Evolutionary conservation across 768 basidiomycete species (phyloP), one percentile per base, ranked within the genome.

Genomic region (Auricularia sp.): DNA sequence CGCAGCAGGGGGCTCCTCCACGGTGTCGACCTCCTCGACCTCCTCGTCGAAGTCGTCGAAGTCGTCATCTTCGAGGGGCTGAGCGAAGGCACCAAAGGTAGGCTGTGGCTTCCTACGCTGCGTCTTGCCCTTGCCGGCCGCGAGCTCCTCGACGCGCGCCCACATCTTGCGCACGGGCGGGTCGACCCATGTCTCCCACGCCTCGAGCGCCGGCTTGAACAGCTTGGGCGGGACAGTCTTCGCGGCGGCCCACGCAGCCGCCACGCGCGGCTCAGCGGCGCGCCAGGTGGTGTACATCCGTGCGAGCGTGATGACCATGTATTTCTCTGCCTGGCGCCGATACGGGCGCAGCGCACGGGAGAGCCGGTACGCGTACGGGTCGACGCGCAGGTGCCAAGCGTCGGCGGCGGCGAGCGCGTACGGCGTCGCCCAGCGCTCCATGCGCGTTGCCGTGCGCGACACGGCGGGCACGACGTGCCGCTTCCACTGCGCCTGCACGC

Each of bases 101-200:
- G 56, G 24, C 24, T 59, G 24, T 4, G 56, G 56, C 34, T 59
- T 59, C 47, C 47, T 16, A 18, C 47, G 14, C 16, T 59, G 29
- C 16, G 24, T 29, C 56, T 34, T 59, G 14, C 47, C 47, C 47
- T 51, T 51, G 14, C 47, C 47, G 5, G 47, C 47, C 29, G 56
- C 56, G 56, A 59, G 24, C 56, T 59, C 56, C 56, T 59, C 24
- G 7, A 59, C 29, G 29, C 56, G 24, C 14, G 56, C 56, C 56
- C 56, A 59, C 56, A 59, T 59, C 34, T 34, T 59, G 56, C 56
- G 56, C 11, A 59, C 56, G 29, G 14, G 56, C 24, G 56, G 56
- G 29, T 59, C 56, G 56, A 14, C 56, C 24, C 24, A 59, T 2
- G 18, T 33, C 34, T 59, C 16, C 56, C 56, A 59, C 14, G 56